Percentiles rank a stretch among this genome's conserved stretches.
Evolutionary conservation across 805 yeast genomes (phyloP).

Genomic region (Metschnikowia corniflorae): DNA sequence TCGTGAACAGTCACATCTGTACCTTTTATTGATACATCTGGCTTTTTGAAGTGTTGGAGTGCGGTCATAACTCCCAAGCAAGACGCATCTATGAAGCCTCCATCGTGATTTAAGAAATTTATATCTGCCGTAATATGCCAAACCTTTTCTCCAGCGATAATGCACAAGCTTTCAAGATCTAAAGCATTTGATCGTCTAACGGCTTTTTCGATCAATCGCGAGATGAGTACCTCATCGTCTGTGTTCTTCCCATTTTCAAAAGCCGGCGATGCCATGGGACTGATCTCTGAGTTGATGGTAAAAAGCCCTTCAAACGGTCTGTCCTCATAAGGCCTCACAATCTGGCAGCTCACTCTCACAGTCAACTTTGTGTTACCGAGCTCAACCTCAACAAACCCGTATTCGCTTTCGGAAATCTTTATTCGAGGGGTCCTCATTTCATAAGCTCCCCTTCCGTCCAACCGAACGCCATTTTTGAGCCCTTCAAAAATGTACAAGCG

Average conservation of each 20-base stretch:
- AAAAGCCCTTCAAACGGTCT: constrained; percentile 93
- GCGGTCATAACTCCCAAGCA: constrained; percentile 90
- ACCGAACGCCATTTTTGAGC: constrained; percentile 56
- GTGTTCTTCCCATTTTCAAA: constrained; percentile 72
- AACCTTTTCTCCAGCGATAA: constrained; percentile 84
- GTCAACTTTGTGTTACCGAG: constrained; percentile 73
- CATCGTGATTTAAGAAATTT: constrained; percentile 86
- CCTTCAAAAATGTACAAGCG: constrained; percentile 57
- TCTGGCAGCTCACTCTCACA: constrained; percentile 70
- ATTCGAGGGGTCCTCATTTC: constrained; percentile 64
- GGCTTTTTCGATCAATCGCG: constrained; percentile 86
- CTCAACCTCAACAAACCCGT: constrained; percentile 75
- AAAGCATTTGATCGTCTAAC: constrained; percentile 86
- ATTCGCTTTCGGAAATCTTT: constrained; percentile 57
- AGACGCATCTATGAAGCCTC: constrained; percentile 86
- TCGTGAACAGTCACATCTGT: constrained; percentile 66
- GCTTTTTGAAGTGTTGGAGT: constrained; percentile 74
- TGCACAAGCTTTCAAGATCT: constrained; percentile 87
- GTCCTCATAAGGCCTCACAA: constrained; percentile 79
- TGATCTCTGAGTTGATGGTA: constrained; percentile 76
- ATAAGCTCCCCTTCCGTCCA: constrained; percentile 65
- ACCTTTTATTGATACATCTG: constrained; percentile 73
- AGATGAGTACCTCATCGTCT: constrained; percentile 77
- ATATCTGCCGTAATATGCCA: constrained; percentile 92
- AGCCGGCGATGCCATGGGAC: constrained; percentile 85